Evolutionary conservation across 1,139 yeast species (phyloP), one percentile per base, ranked within the genome.

Genomic region (Magnusiomyces suaveolens): DNA sequence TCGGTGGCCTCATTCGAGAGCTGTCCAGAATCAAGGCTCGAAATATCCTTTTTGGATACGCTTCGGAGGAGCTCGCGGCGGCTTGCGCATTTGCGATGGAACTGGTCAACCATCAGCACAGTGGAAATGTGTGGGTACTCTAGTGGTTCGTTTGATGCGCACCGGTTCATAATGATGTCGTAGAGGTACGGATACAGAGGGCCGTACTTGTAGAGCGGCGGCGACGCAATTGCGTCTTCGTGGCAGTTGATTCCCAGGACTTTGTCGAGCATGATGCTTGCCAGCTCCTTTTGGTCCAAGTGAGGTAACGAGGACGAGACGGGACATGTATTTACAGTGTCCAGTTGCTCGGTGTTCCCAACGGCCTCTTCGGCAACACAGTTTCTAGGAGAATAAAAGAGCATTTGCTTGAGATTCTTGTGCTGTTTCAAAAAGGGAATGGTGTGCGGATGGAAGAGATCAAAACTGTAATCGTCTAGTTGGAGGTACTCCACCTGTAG

Each of bases 61-160:
- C 41, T 36, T 36, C 18, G 8, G 6, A 41, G n/a, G 8, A 41
- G 16, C 25, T 41, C 44, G 4, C 25, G 25, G 4, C 44, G 44
- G 20, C 44, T 41, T 3, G 44, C 44, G 20, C 44, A 41, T 41
- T 41, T 41, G 6, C 25, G 23, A 41, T 41, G 44, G 20, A 10
- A 41, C 44, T 41, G 44, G 44, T 41, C 44, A 41, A 21, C 44
- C 44, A 41, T 41, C 44, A 41, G 16, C 3, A 41, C 44, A 10
- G 44, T 41, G 8, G 44, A 41, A n/a, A 41, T 41, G 4, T 41
- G 25, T 8, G 44, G 44, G 8, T 21, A 8, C 20, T 41, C 44
- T 8, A 41, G 16, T 4, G 23, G 18, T 20, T 41, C 44, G 10
- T 41, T 21, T 4, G 44, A 41, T 21, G 44, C 25, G 16, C 44